Conservation (phyloP, 1,284 basidiomycete genomes). For the Spongispora temasekensis region DNA sequence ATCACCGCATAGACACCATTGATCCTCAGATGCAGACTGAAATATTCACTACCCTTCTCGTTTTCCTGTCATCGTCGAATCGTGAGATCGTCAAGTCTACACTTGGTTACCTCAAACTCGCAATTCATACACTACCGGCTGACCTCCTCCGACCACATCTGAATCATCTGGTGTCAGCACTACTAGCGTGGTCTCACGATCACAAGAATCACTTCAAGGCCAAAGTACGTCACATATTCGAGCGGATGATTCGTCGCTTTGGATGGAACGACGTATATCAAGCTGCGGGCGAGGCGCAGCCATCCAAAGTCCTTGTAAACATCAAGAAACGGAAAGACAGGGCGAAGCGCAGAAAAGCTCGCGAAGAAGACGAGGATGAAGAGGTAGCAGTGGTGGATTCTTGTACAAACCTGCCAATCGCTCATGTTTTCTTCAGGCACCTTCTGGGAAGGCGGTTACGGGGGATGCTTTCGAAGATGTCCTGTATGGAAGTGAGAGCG, state of each 20-base stretch:
- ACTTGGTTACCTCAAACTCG: slow-evolving; percentile 94
- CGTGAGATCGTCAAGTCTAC: slow-evolving; percentile 98
- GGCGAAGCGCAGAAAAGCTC: slow-evolving; percentile 76
- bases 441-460: slow-evolving; percentile 49
- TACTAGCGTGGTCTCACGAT: slow-evolving; percentile 93
- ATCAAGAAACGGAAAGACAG: slow-evolving; percentile 69
- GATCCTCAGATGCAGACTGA: slow-evolving; percentile 81
- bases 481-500: slow-evolving; percentile 91
- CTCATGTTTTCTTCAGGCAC: slow-evolving; percentile 34
- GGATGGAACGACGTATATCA: slow-evolving; percentile 84
- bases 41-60: slow-evolving; percentile 83
- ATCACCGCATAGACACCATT: slow-evolving; percentile 58
- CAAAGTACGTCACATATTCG: slow-evolving; percentile 96
- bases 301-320: slow-evolving; percentile 60
- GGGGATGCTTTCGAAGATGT: slow-evolving; percentile 96
- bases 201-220: slow-evolving; percentile 99
- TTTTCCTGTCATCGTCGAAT: slow-evolving; percentile 92
- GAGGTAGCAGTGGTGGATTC: slow-evolving; percentile 44
- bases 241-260: slow-evolving; percentile 92
- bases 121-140: slow-evolving; percentile 80
- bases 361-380: slow-evolving; percentile 52
- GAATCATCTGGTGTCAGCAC: slow-evolving; percentile 76
- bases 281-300: slow-evolving; percentile 75
- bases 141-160: slow-evolving; percentile 79
- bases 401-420: background rate